Conservation (phyloP, 495 filamentous ascomycete genomes). For the Penicillium soppii region DNA sequence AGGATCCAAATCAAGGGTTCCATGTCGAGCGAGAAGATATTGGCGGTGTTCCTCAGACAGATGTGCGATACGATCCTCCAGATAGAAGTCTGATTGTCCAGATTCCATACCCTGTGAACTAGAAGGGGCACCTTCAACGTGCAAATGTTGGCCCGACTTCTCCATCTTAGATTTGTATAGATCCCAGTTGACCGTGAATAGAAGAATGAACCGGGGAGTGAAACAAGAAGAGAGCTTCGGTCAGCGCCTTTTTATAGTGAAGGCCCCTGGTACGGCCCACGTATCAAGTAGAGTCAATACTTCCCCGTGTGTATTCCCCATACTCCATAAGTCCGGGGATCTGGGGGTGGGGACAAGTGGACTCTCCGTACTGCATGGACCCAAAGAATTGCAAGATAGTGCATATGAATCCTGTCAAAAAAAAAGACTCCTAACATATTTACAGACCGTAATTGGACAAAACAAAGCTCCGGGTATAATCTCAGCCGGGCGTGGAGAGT, state of each 20-base stretch:
- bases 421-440: too few species aligned
- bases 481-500: neutral
- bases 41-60: conserved; percentile 32
- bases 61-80: conserved; percentile 22
- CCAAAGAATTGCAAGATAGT: neutral
- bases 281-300: too few species aligned
- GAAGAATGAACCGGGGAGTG: too few species aligned
- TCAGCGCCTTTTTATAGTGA: neutral
- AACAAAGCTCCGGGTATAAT: neutral
- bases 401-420: neutral
- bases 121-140: conserved; percentile 11
- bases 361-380: neutral
- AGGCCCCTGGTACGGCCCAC: too few species aligned
- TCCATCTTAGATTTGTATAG: conserved; percentile 18
- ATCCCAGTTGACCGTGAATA: too few species aligned
- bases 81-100: conserved; percentile 15
- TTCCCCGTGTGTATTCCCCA: neutral
- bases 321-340: neutral
- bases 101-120: conserved; percentile 11
- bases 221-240: neutral
- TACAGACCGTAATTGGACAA: too few species aligned
- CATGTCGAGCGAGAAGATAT: conserved; percentile 47
- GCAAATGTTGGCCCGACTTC: conserved; percentile 12
- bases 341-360: conserved; percentile 2
- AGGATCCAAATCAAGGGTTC: conserved; percentile 51